phyloP scores from a whole-genome alignment of 805 yeast species.

The Candida berthetii region DNA sequence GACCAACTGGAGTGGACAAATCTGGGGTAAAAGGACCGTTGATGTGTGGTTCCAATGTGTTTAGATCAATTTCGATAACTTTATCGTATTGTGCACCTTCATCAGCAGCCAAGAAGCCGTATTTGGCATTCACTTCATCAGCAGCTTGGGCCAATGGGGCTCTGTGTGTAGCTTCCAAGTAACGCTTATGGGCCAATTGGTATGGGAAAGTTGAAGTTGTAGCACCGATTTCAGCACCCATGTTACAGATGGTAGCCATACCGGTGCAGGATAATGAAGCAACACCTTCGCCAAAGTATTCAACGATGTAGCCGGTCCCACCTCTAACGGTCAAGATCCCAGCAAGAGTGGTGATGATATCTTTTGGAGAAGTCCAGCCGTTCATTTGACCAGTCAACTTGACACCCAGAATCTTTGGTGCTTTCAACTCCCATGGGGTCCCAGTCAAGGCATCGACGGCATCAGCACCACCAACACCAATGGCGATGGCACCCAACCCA shows the following conservation, averaged over 20 bases:
- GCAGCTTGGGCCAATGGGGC: constrained; percentile 81
- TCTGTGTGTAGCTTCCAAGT: constrained; percentile 84
- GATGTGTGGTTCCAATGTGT: constrained; percentile 88
- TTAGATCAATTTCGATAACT: constrained; percentile 83
- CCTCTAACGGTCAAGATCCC: constrained; percentile 95
- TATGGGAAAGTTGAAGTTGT: constrained; percentile 97
- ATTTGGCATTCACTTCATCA: constrained; percentile 53
- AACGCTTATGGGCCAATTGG: constrained; percentile 84
- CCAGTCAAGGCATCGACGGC: constrained; percentile 96
- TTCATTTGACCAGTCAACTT: constrained; percentile 85
- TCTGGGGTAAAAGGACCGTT: constrained; percentile 99
- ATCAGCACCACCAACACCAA: constrained; percentile 99
- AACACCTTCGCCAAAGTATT: constrained; percentile 95
- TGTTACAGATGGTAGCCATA: constrained; percentile 98
- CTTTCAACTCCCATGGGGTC: constrained; percentile 96
- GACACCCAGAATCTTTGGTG: constrained; percentile 93
- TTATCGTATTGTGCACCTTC: constrained; percentile 92
- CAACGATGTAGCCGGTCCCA: constrained; percentile 96
- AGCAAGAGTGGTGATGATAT: constrained; percentile 86
- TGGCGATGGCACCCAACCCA: constrained; percentile 96
- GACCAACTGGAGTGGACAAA: constrained; percentile 90
- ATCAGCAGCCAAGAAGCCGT: constrained; percentile 75
- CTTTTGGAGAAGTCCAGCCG: constrained; percentile 98
- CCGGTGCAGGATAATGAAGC: constrained; percentile 92
- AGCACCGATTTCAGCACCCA: constrained; percentile 99